phyloP scores from a whole-genome alignment of 352 stramenopile species.

The Globisporangium canariense region DNA sequence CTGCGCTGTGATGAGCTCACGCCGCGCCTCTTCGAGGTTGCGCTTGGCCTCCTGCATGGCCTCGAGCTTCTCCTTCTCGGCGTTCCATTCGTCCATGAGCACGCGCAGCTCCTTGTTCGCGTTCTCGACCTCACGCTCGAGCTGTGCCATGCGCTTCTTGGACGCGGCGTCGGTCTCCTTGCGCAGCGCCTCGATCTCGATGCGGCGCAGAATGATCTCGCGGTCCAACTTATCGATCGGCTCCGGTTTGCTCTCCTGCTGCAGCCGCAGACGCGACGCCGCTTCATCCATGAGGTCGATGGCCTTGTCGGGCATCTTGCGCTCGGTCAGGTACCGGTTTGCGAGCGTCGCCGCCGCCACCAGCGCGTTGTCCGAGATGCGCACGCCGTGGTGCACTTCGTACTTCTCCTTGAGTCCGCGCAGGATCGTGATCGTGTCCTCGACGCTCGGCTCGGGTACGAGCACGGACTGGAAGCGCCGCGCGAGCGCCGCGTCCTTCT shows the following conservation, averaged over 20 bases:
- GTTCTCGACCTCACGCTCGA: conserved; percentile 95
- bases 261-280: conserved; percentile 85
- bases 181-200: conserved; percentile 81
- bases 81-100: conserved; percentile 88
- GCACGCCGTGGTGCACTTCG: conserved; percentile 96
- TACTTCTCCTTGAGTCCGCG: conserved; percentile 94
- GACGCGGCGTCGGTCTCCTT: conserved; percentile 73
- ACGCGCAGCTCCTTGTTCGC: conserved; percentile 89
- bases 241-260: conserved; percentile 94
- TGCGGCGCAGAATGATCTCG: conserved; percentile 67
- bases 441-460: conserved; percentile 92
- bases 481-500: conserved; percentile 98
- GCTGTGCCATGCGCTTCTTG: conserved; percentile 75
- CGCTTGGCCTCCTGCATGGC: conserved; percentile 79
- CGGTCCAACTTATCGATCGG: conserved; percentile 95
- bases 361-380: conserved; percentile 92
- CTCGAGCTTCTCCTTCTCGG: conserved; percentile 93
- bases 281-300: conserved; percentile 97
- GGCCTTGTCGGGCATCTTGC: conserved; percentile 93
- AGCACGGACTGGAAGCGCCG: conserved; percentile 96
- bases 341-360: conserved; percentile 93
- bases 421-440: conserved; percentile 96
- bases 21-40: conserved; percentile 68
- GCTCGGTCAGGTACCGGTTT: conserved; percentile 90
- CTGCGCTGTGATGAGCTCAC: conserved; percentile 69